These are phyloP conservation scores for Kodamaea leandrae DNA, from an alignment of 805 yeast species.

Conservation along the genomic window DNA sequence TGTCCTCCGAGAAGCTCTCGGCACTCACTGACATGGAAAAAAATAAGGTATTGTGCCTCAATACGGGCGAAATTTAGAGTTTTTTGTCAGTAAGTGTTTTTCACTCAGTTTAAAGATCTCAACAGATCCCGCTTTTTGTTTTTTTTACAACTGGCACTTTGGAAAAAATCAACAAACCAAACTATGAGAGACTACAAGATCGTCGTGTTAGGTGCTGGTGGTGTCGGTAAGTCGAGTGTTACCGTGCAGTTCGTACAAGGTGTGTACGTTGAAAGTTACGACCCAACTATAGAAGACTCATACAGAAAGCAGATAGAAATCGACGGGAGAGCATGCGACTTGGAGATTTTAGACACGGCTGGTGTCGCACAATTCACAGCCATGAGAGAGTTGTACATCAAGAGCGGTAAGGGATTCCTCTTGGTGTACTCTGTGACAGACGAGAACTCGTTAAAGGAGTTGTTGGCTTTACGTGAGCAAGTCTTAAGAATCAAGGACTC, in stretches of 20 bases:
- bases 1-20: neutral
- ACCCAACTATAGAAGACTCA: conserved; percentile 96
- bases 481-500: conserved; percentile 80
- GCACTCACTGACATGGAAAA: neutral
- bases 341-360: conserved; percentile 67
- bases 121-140: conserved; percentile 7
- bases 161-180: conserved; percentile 4
- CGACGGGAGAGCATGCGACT: conserved; percentile 81
- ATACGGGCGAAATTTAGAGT: neutral
- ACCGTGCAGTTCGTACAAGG: conserved; percentile 93
- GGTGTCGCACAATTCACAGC: conserved; percentile 89
- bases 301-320: conserved; percentile 85
- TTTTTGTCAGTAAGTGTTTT: neutral
- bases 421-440: conserved; percentile 60
- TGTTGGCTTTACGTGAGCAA: conserved; percentile 77
- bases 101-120: conserved; percentile 7
- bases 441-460: conserved; percentile 67
- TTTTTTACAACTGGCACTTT: conserved; percentile 4
- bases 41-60: neutral
- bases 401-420: conserved; percentile 76
- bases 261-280: conserved; percentile 85
- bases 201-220: conserved; percentile 94
- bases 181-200: conserved; percentile 66
- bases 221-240: conserved; percentile 93
- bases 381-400: conserved; percentile 85